Evolutionary conservation across 1,139 yeast species (phyloP).

Genomic region (Blastobotrys petasosporus): DNA sequence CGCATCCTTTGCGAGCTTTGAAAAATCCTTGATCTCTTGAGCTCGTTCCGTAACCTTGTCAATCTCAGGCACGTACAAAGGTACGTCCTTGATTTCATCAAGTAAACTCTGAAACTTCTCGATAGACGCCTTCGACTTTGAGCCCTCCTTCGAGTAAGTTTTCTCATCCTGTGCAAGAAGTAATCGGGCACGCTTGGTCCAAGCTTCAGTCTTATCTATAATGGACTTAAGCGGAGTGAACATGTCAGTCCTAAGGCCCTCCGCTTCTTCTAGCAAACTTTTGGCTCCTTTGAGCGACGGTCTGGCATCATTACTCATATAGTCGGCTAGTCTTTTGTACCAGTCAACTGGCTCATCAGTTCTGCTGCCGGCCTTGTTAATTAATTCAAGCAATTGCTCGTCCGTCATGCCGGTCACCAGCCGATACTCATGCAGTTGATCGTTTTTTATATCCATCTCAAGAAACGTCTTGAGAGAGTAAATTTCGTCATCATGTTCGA

Average conservation of each 20-base stretch:
- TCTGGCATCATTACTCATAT: no score
- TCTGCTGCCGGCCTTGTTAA: no score
- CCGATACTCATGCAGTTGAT: conserved; percentile 13
- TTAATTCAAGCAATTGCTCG: conserved; percentile 12
- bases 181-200: not conserved
- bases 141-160: conserved; percentile 5
- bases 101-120: conserved; percentile 38
- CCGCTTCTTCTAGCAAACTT: no score
- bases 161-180: no score
- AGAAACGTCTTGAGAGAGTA: conserved; percentile 46
- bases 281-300: no score
- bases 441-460: conserved; percentile 24
- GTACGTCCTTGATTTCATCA: conserved; percentile 44
- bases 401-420: conserved; percentile 15
- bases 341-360: no score
- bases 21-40: conserved; percentile 50
- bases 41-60: conserved; percentile 54
- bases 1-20: conserved; percentile 39
- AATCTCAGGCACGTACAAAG: conserved; percentile 52
- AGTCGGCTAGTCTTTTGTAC: no score
- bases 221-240: no score
- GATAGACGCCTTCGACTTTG: conserved; percentile 12
- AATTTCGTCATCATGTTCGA: conserved; percentile 14
- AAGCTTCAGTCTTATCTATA: no score
- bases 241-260: no score